Percentiles rank a stretch among this genome's conserved stretches.
Conservation (phyloP, 176 grass and related monocot species). For the Phoenix roebelenii region DNA sequence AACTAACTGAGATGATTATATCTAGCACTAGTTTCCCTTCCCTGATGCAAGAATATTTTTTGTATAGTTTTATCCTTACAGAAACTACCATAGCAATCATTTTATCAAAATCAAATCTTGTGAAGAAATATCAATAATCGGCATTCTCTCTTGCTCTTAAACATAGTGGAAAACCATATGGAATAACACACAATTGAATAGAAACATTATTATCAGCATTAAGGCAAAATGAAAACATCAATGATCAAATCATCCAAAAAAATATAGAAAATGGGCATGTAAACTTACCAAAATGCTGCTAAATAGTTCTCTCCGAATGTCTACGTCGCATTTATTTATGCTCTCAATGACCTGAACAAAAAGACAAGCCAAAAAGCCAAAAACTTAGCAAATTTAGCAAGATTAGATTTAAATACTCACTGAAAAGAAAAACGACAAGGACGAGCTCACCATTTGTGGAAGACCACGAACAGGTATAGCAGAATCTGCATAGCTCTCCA, state of each 20-base stretch:
- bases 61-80: no score
- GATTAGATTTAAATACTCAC: background rate
- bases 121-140: no score
- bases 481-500: constrained; percentile 66
- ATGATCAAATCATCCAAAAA: no score
- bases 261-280: no score
- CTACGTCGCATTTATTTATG: constrained; percentile 89
- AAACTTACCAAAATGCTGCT: constrained; percentile 87
- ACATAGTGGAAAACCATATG: background rate
- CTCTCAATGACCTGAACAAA: constrained; percentile 82
- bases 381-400: background rate
- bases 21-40: no score
- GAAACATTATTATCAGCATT: background rate
- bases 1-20: no score
- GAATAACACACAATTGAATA: background rate
- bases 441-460: constrained; percentile 74
- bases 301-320: constrained; percentile 91
- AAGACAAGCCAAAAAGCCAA: constrained; percentile 18
- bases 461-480: constrained; percentile 37
- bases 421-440: background rate
- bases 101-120: no score
- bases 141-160: no score
- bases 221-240: background rate
- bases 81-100: no score
- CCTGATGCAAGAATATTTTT: no score